These are phyloP conservation scores for Asterophora lycoperdoides DNA, from an alignment of 768 basidiomycete genomes.

Conservation along the genomic window DNA sequence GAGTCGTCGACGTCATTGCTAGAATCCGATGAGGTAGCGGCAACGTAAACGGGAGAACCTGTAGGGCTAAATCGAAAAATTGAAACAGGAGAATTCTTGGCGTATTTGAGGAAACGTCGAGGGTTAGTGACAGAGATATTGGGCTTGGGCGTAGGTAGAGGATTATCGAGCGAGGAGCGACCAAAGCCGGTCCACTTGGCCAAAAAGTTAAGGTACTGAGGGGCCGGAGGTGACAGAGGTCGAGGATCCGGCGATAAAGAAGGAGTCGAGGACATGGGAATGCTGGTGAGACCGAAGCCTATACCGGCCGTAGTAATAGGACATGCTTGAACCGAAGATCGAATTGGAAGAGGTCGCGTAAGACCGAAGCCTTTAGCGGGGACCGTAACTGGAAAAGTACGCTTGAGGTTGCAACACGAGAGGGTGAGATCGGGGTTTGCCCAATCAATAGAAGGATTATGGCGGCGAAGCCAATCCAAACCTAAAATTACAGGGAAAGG, in stretches of 20 bases:
- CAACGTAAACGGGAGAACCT: too few relatives aligned
- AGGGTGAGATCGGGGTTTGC: slow-evolving; percentile 18
- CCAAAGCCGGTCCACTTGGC: not conserved
- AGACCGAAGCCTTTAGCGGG: slow-evolving; percentile 25
- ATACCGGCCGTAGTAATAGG: slow-evolving; percentile 19
- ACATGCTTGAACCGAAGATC: not conserved
- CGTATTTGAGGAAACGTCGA: slow-evolving; percentile 17
- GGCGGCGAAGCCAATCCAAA: slow-evolving; percentile 31
- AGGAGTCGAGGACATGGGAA: slow-evolving; percentile 9
- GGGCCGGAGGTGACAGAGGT: too few relatives aligned
- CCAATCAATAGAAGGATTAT: slow-evolving; percentile 36
- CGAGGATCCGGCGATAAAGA: not conserved
- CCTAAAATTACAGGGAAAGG: slow-evolving; percentile 33
- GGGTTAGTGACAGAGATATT: slow-evolving; percentile 15
- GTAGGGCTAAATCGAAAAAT: too few relatives aligned
- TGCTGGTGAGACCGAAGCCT: slow-evolving; percentile 25
- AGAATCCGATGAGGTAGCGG: too few relatives aligned
- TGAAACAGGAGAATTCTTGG: slow-evolving; percentile 11
- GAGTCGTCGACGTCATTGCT: not conserved
- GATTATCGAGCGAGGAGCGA: slow-evolving; percentile 10
- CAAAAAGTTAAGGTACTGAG: too few relatives aligned
- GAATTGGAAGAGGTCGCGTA: slow-evolving; percentile 10
- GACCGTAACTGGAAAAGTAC: slow-evolving; percentile 12
- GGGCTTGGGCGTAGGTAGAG: slow-evolving; percentile 5
- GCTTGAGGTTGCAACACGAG: slow-evolving; percentile 23